Conservation (phyloP, 805 yeast genomes). For the Wickerhamomyces bovis region DNA sequence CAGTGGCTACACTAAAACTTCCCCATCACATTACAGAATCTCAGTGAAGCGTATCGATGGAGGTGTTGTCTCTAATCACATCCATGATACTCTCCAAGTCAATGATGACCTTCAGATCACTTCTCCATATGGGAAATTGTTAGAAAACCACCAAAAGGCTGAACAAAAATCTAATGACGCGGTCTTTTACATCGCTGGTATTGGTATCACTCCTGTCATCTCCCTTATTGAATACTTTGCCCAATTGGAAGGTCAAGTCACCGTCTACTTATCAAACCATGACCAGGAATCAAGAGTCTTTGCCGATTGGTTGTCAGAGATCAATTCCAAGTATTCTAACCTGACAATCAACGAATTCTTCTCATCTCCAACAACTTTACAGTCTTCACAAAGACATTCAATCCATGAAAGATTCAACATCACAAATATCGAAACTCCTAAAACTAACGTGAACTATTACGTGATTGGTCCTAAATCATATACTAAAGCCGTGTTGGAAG, state of each 20-base stretch:
- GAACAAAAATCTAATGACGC: conserved; percentile 20
- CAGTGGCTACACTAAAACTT: conserved; percentile 21
- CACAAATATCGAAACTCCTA: conserved; percentile 6
- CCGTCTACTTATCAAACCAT: conserved; percentile 12
- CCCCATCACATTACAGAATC: conserved; percentile 41
- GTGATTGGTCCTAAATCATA: conserved; percentile 21
- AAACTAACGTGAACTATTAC: conserved; percentile 10
- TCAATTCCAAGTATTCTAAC: conserved; percentile 9
- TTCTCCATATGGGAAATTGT: conserved; percentile 56
- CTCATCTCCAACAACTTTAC: conserved; percentile 2
- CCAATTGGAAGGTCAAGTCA: conserved; percentile 11
- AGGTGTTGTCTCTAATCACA: conserved; percentile 45
- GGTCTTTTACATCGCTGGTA: conserved; percentile 50
- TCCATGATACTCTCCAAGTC: conserved; percentile 40
- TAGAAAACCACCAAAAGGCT: conserved; percentile 23
- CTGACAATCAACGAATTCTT: conserved; percentile 10
- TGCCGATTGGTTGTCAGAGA: conserved; percentile 8
- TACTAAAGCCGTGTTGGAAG: conserved; percentile 8
- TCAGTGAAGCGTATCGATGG: conserved; percentile 44
- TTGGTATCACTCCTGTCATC: conserved; percentile 61
- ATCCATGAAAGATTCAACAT: conserved; percentile 5
- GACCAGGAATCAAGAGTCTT: conserved; percentile 10
- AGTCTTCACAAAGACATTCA: conserved; percentile 1
- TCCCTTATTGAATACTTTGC: conserved; percentile 39
- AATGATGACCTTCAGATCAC: conserved; percentile 46